Base-by-base conservation (phyloP, 1,284 basidiomycete species). In the Sporisorium scitamineum region DNA sequence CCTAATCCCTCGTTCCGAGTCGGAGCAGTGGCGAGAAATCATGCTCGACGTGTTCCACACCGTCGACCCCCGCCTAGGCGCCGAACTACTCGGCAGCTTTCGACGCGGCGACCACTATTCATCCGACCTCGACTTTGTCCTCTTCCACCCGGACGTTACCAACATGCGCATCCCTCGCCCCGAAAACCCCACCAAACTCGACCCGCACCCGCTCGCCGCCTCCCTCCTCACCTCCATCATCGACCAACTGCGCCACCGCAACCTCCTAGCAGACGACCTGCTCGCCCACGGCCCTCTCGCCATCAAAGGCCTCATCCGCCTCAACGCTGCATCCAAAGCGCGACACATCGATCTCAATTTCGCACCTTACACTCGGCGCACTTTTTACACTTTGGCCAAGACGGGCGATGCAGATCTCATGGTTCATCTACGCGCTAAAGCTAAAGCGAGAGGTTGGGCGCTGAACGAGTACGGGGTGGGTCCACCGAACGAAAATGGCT, bases 121-220 rank as follows among this genome's bases (percentile, higher is more conserved):
- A 45, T 72, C 70, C 20, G 70, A 72, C 34, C 70, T 72, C 29
- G 70, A 72, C 42, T 72, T 60, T 65, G 64, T 72, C 24, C 55
- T 72, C 37, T 72, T 54, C 32, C 64, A 72, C 22, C 70, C 70
- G 0, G 32, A 51, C 5, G 64, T 72, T 0, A 42, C 53, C 41
- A 48, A 62, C 22, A 47, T 67, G 54, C 70, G 54, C 10, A 16
- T 51, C 5, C 62, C 62, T 20, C 61, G 62, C 27, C 9, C 45
- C 0, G 59, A 59, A 42, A 41, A 47, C 18, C 44, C 59, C 1
- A n/a, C 16, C 32, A 61, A 51, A 10, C 34, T n/a, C 9, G 56
- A 59, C 7, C 45, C 63, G 0, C 55, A 71, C 18, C 69, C 69
- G 1, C 32, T 34, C 11, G 70, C 70, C 6, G 45, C 48, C 2